Base-by-base conservation (phyloP, 1,284 basidiomycete species). In the Rhodotorula sp. region DNA sequence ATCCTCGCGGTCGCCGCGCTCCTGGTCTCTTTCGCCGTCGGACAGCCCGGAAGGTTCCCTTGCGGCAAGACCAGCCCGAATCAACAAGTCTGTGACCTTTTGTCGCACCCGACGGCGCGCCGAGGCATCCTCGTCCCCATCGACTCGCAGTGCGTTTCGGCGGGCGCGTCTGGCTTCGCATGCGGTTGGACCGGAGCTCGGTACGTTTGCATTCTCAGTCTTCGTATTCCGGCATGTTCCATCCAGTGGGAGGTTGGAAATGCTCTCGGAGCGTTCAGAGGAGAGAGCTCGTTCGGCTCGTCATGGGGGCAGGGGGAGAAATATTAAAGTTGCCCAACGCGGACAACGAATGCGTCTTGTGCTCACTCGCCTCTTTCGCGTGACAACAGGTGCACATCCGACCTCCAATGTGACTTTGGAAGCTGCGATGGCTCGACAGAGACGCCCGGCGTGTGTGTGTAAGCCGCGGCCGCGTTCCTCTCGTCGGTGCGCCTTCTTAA, bases 101-200 rank as follows among this genome's bases (percentile, higher is more conserved):
- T 73, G 39, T 64, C 68, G 31, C 58, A 67, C 31, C 52, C 71
- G n/a, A 59, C 47, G 4, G 46, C 67, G 8, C 52, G 64, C 2
- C 61, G 47, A 23, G 65, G 58, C 20, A 39, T 64, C 15, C 52
- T 63, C 23, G 48, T 67, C 26, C 71, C 71, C 31, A 43, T 69
- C 67, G 62, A 64, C 46, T 47, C 58, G 1, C 18, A 65, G 46
- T 73, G 71, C 59, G 68, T 73, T 21, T 26, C 5, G 3, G 68
- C 65, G 18, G 58, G 56, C 21, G n/a, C 48, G 10, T 14, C 51
- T 1, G 68, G 65, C 1, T 73, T 46, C 59, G 69, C 64, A 29
- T 73, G 71, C 46, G 71, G 71, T 2, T 73, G 65, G 64, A 26
- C 47, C 18, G 71, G 71, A 16, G 71, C 68, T 0, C n/a, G 29